Percentiles rank a stretch among this genome's conserved stretches.
These are phyloP conservation scores for Hypoxylon trugodes DNA, from an alignment of 495 filamentous ascomycete genomes.

Conservation along the genomic window DNA sequence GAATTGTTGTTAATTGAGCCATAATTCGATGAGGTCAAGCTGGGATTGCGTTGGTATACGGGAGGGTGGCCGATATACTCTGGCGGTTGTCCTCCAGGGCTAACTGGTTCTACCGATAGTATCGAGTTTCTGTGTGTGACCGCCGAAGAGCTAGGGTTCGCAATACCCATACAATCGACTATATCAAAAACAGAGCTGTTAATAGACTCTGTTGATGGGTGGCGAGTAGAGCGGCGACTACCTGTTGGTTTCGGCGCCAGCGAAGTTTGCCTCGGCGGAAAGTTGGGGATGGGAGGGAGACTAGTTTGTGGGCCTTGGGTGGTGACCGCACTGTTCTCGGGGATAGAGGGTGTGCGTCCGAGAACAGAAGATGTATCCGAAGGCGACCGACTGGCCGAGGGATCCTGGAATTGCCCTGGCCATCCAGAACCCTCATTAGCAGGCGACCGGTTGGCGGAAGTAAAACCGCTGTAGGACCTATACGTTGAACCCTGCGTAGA, in stretches of 20 bases:
- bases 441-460: constrained; percentile 29
- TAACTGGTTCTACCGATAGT: constrained; percentile 22
- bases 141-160: constrained; percentile 2
- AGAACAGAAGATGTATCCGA: constrained; percentile 31
- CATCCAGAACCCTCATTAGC: constrained; percentile 25
- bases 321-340: constrained; percentile 25
- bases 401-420: constrained; percentile 27
- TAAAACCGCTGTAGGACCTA: constrained; percentile 36
- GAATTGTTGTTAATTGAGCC: constrained; percentile 31
- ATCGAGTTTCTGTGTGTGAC: constrained; percentile 15
- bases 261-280: constrained; percentile 39
- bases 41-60: constrained; percentile 32
- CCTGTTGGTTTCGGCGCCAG: constrained; percentile 29
- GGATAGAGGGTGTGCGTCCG: constrained; percentile 27
- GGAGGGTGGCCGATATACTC: constrained; percentile 39
- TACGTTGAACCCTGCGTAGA: constrained; percentile 41
- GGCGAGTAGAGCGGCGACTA: constrained; percentile 31
- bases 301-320: constrained; percentile 25
- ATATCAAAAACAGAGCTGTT: constrained; percentile 47
- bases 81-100: constrained; percentile 23
- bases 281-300: constrained; percentile 22
- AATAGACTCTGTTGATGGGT: constrained; percentile 43
- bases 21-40: constrained; percentile 32
- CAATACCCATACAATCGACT: constrained; percentile 37
- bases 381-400: constrained; percentile 21